A percentile compares a stretch with the other conserved stretches of the same genome.
phyloP scores from a whole-genome alignment of 2,329 filamentous ascomycete species.

The Xylariaceae sp. region DNA sequence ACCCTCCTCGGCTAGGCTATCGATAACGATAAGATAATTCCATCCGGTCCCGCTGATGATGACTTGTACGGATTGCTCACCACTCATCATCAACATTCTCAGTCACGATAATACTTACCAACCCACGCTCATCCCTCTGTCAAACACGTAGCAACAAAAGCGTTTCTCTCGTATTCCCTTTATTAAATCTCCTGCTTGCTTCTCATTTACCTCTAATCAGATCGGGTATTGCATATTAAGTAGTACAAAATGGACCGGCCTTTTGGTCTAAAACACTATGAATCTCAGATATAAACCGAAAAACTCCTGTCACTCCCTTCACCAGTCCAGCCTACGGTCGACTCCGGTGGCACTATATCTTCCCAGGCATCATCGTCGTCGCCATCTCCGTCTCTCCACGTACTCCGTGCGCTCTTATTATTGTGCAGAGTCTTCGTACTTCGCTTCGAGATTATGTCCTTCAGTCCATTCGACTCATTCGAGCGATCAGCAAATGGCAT shows the following conservation, averaged over 20 bases:
- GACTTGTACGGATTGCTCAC: too few species aligned
- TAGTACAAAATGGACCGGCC: conserved; percentile 6
- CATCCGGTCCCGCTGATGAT: background rate
- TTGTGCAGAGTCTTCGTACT: conserved; percentile 23
- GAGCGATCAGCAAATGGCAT: conserved; percentile 17
- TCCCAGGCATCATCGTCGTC: conserved; percentile 31
- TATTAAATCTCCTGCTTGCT: background rate
- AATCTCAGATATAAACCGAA: conserved; percentile 29
- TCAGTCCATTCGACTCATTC: conserved; percentile 14
- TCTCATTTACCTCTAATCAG: background rate
- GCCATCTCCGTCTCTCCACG: conserved; percentile 17
- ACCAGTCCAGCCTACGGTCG: conserved; percentile 26
- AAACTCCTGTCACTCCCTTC: conserved; percentile 27
- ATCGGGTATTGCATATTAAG: background rate
- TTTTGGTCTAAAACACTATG: background rate
- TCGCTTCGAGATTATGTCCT: conserved; percentile 19
- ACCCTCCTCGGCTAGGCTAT: background rate
- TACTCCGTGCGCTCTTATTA: conserved; percentile 23
- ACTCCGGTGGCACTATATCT: conserved; percentile 27
- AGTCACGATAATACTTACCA: too few species aligned
- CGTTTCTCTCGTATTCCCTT: background rate
- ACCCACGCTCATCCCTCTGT: too few species aligned
- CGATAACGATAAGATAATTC: background rate
- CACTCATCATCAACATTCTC: too few species aligned
- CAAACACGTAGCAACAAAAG: too few species aligned